Conservation (phyloP, 2,329 filamentous ascomycete species). For the Iodosphaeria phyllophila region DNA sequence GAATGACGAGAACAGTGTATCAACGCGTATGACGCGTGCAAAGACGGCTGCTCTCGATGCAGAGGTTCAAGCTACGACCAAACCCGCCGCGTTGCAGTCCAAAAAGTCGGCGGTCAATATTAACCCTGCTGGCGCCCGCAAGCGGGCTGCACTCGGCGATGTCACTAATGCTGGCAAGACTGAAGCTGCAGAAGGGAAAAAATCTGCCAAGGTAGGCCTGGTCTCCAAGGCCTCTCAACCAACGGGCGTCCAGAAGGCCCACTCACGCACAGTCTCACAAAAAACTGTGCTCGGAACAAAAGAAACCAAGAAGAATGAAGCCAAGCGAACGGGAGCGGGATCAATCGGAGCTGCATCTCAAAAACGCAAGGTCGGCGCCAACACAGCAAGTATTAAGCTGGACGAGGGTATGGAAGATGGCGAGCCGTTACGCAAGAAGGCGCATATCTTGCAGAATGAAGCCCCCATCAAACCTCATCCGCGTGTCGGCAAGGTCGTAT, state of each 20-base stretch:
- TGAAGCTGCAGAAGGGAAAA: conserved; percentile 56
- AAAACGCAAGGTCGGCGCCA: conserved; percentile 47
- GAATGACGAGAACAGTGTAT: conserved; percentile 76
- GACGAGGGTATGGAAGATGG: conserved; percentile 40
- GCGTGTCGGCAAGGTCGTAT: conserved; percentile 12
- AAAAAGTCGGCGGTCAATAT: conserved; percentile 43
- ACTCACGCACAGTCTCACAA: conserved; percentile 34
- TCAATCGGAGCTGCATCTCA: conserved; percentile 32
- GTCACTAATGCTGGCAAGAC: conserved; percentile 87
- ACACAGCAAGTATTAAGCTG: conserved; percentile 38
- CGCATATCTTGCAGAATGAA: conserved; percentile 32
- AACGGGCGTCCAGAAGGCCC: conserved; percentile 60
- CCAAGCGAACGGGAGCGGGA: conserved; percentile 57
- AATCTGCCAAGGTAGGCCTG: conserved; percentile 41
- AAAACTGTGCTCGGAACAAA: conserved; percentile 47
- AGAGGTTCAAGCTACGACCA: conserved; percentile 41
- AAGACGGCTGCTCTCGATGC: conserved; percentile 69
- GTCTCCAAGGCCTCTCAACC: conserved; percentile 68
- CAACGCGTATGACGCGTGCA: conserved; percentile 78
- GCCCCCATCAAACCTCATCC: conserved; percentile 18
- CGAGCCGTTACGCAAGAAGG: conserved; percentile 51
- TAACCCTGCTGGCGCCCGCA: conserved; percentile 30
- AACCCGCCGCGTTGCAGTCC: conserved; percentile 49
- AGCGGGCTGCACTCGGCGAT: conserved; percentile 76
- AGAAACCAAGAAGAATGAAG: conserved; percentile 48